Base-by-base conservation (phyloP, 163 green algal genomes). In the Prototheca wickerhamii region DNA sequence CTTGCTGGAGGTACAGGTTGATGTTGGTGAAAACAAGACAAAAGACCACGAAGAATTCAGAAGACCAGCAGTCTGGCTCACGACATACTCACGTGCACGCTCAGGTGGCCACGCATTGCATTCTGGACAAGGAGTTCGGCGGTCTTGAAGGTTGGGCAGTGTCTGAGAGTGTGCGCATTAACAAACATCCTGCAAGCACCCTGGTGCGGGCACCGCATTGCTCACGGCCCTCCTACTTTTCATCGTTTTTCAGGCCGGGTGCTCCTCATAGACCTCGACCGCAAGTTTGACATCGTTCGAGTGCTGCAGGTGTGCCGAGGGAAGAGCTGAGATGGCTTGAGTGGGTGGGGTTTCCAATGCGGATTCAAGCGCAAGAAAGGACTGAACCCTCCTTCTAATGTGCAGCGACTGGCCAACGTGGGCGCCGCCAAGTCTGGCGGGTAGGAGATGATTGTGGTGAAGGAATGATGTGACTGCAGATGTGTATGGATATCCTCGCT, bases 271-370 rank as follows among this genome's bases (percentile, higher is more conserved):
- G 53, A 60, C 25, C 15, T 60, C 23, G 53, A 37, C 25, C 23
- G 53, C 12, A 35, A 37, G 53, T 60, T 60, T n/a, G 53, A 60
- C 53, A 6, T 60, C 30, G 18, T 60, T 15, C 21, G 53, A 35
- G 29, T 60, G 15, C 29, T 37, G 28, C 53, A 60, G 46, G 46
- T 44, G 10, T 44, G 37, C 15, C 37, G 1, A 21, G 37, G 37
- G 37, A 15, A 44, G 37, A 15, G 37, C 1, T 15, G 37, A 44
- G 37, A 44, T 10, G 37, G 37, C 10, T 10, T 44, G 37, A 21
- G 10, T 10, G 15, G 10, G 10, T 54, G 42, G 42, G 42, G 42
- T 51, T 15, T 18, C 15, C 42, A 18, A 51, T 18, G 42, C 42
- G 42, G 15, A n/a, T 18, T 51, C 42, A 18, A 15, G 42, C 15